Percentiles rank a stretch among this genome's conserved stretches.
Conservation (phyloP, 2,329 filamentous ascomycete species). For the Cryphonectria naterciae region DNA sequence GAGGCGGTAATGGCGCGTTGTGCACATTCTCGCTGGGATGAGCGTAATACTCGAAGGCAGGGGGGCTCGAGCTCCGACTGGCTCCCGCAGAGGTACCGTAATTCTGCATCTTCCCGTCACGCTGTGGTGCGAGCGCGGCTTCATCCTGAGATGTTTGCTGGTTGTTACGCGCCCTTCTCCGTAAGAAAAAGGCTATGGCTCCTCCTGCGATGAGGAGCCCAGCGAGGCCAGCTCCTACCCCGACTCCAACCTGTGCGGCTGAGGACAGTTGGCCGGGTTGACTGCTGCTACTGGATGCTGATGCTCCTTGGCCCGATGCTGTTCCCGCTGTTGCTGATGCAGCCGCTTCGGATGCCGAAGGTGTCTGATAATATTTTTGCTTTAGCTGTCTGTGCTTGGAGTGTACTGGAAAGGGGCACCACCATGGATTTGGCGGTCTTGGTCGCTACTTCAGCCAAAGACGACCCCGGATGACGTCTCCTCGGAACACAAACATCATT, state of each 20-base stretch:
- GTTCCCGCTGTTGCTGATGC: background rate
- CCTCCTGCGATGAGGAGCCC: background rate
- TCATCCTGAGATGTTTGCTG: background rate
- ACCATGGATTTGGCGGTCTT: background rate
- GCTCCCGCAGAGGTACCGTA: background rate
- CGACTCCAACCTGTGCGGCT: background rate
- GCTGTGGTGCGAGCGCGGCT: background rate
- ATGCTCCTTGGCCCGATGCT: background rate
- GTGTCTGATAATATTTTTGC: background rate
- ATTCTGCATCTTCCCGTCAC: background rate
- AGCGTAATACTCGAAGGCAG: background rate
- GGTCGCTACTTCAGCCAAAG: background rate
- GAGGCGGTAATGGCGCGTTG: background rate
- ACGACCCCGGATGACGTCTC: background rate
- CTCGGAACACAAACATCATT: background rate
- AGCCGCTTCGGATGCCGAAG: background rate
- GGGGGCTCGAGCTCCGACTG: background rate
- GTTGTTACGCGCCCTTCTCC: background rate
- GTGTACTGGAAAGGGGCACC: background rate
- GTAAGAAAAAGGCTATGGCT: background rate
- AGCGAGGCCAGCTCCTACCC: slow-evolving; percentile 1
- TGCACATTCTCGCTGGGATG: background rate
- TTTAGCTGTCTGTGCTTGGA: slow-evolving; percentile 6
- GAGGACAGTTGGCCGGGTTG: background rate
- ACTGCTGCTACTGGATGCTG: background rate